Evolutionary conservation across 495 filamentous ascomycete genomes (phyloP).

Genomic region (Aspergillus sclerotioniger): DNA sequence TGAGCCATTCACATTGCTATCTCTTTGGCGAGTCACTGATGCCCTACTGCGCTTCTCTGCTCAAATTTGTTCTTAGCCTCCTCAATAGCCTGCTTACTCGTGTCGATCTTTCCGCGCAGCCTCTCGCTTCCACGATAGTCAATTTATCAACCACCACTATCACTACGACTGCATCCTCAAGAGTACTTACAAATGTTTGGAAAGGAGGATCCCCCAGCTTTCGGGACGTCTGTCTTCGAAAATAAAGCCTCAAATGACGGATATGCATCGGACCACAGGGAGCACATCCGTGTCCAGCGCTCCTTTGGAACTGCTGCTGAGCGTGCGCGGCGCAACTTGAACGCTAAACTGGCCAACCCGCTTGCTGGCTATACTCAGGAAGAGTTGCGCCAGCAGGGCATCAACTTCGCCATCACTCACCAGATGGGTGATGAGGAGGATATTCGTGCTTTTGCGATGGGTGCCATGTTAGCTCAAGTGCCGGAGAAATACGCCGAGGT

Average conservation of each 20-base stretch:
- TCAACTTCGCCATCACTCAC: conserved; percentile 62
- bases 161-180: background rate
- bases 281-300: conserved; percentile 26
- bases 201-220: conserved; percentile 14
- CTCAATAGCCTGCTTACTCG: background rate
- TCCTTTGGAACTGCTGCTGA: conserved; percentile 44
- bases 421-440: conserved; percentile 60
- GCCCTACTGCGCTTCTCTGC: background rate
- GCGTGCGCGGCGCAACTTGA: conserved; percentile 49
- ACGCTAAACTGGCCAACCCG: conserved; percentile 68
- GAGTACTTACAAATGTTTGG: conserved; percentile 4
- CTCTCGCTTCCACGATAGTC: background rate
- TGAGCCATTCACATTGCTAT: background rate
- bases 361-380: conserved; percentile 60
- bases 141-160: background rate
- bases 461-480: conserved; percentile 67
- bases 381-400: conserved; percentile 61
- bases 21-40: background rate
- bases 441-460: conserved; percentile 67
- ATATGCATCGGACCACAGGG: conserved; percentile 12
- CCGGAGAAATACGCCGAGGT: conserved; percentile 54
- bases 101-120: background rate
- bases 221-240: conserved; percentile 9
- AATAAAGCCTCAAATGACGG: conserved; percentile 17
- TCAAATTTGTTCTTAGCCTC: background rate